phyloP scores from a whole-genome alignment of 208 protist genomes.

The Porcisia deanei region DNA sequence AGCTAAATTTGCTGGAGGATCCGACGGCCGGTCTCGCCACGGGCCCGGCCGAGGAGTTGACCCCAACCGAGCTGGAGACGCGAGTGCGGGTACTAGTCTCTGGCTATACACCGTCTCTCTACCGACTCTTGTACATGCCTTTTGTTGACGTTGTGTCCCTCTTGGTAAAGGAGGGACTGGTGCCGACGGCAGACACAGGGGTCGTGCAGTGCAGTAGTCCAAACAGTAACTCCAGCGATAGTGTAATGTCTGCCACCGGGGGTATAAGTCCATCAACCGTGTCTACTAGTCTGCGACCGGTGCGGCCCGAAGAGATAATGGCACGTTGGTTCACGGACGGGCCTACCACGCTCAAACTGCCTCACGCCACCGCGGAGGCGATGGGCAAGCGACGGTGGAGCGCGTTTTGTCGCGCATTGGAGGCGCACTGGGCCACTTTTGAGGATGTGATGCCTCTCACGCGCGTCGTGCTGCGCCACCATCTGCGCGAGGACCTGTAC shows the following conservation, averaged over 20 bases:
- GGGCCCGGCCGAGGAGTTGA: conserved; percentile 74
- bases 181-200: conserved; percentile 26
- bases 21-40: conserved; percentile 78
- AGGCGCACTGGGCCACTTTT: conserved; percentile 43
- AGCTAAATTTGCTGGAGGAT: conserved; percentile 83
- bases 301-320: conserved; percentile 50
- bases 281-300: conserved; percentile 13
- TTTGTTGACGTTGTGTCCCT: conserved; percentile 71
- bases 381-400: conserved; percentile 61
- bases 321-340: conserved; percentile 74
- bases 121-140: conserved; percentile 75
- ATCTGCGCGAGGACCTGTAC: conserved; percentile 58
- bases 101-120: conserved; percentile 50
- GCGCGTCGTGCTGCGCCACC: conserved; percentile 50
- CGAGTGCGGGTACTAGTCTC: conserved; percentile 61
- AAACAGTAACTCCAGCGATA: not conserved
- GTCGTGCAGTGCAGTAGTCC: not conserved
- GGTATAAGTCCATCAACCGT: not conserved
- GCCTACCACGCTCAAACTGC: conserved; percentile 47
- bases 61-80: conserved; percentile 64
- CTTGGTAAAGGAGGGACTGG: conserved; percentile 44
- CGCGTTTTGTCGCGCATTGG: conserved; percentile 38
- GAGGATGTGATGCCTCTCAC: conserved; percentile 70
- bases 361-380: conserved; percentile 42
- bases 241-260: not conserved